Evolutionary conservation across 106 monocot species (phyloP), one percentile per base, ranked within the genome.

Genomic region (Platanthera guangdongensis): DNA sequence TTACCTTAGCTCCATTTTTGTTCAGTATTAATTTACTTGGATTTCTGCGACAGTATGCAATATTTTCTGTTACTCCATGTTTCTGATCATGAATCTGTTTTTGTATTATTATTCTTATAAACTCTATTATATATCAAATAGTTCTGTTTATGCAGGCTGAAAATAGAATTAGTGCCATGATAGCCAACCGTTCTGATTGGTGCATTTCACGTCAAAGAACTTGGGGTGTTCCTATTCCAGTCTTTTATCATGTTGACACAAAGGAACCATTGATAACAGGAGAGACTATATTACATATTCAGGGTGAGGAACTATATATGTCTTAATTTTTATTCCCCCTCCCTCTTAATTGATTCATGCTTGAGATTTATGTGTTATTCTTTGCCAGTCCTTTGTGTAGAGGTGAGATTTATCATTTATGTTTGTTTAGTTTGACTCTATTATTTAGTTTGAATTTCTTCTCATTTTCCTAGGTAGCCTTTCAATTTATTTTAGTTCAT

Each of bases 141-240:
- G 60, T 39, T 30, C 47, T 72, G 9, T 71, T 52, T 74, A 49
- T 79, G 47, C 83, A 97, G 96, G 91, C 89, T 63, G 86, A 84
- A 52, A 97, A 97, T 74, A 91, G 96, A 82, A 97, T 97, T 0
- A 79, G 81, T 83, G 86, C 96, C 75, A 97, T 97, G 96, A 91
- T 89, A 68, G 82, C 87, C 13, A 86, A 91, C 77, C 90, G 96
- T 76, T 93, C 96, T 73, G 96, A 97, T 77, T 97, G 96, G 96
- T 97, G 96, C 75, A 97, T 97, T 78, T 97, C 96, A 80, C 87
- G 96, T 14, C 96, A 97, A 86, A 91, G 96, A 78, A 91, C 84
- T 51, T 97, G 96, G 96, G 96, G 96, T 78, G 96, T 97, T 75
- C 96, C 96, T 16, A 97, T 97, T 78, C 96, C 96, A 57, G 96